Percentiles rank a stretch among this genome's conserved stretches.
Conservation (phyloP, 257 asterid species). For the Scutellaria baicalensis region DNA sequence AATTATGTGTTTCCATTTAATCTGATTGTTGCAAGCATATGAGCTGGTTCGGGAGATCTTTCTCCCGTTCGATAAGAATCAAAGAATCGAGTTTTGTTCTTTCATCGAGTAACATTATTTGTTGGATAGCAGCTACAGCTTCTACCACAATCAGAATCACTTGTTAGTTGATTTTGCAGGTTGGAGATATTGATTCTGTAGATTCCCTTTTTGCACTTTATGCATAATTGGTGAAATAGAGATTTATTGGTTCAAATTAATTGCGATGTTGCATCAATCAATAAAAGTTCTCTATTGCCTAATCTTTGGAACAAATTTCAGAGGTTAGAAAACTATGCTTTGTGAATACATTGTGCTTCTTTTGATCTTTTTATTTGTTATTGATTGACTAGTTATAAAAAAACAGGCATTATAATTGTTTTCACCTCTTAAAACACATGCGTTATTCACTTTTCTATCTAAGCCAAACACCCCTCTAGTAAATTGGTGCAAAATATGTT, state of each 20-base stretch:
- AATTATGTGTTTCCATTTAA: neutral
- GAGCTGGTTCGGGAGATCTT: neutral
- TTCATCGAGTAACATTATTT: conserved; percentile 8
- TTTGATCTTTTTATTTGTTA: no score
- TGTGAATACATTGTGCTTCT: no score
- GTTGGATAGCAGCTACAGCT: conserved; percentile 9
- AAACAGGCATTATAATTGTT: no score
- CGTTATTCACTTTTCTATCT: no score
- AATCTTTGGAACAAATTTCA: neutral
- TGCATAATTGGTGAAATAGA: conserved; percentile 10
- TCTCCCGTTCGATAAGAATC: conserved; percentile 11
- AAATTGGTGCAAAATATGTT: no score
- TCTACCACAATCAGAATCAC: conserved; percentile 9
- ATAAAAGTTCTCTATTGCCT: neutral
- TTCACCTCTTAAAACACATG: no score
- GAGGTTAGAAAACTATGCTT: neutral
- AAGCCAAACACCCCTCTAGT: no score
- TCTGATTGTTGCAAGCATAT: conserved; percentile 17
- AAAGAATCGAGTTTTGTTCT: conserved; percentile 25
- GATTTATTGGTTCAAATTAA: neutral
- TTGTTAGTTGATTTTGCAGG: conserved; percentile 28
- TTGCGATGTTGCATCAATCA: conserved; percentile 7
- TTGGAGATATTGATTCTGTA: conserved; percentile 20
- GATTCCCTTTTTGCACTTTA: neutral
- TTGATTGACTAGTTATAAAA: no score